A percentile compares a stretch with the other conserved stretches of the same genome.
Evolutionary conservation across 371 early-diverging fungal species (phyloP).

Genomic region (Mortierella sp.): DNA sequence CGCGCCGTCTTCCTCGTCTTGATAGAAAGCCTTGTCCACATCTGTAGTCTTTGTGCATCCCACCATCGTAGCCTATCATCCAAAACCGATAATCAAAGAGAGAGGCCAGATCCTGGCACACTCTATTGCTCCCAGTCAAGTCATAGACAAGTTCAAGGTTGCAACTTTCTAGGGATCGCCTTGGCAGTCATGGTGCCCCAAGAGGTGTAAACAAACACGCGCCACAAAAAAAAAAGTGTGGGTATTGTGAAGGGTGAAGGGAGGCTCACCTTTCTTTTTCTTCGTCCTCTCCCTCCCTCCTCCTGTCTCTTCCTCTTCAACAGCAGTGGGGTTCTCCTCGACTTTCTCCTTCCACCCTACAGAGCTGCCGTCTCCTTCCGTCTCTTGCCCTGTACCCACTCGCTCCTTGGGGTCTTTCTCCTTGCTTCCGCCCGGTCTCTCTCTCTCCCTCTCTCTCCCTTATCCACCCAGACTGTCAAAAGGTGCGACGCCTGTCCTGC

Average conservation of each 20-base stretch:
- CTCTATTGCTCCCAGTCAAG: too few species aligned
- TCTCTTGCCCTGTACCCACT: background rate
- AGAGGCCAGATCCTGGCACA: too few species aligned
- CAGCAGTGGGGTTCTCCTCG: slow-evolving; percentile 25
- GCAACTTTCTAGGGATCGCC: background rate
- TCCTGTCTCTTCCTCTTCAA: slow-evolving; percentile 2
- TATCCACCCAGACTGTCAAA: background rate
- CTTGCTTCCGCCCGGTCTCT: background rate
- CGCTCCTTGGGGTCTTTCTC: background rate
- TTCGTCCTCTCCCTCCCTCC: background rate
- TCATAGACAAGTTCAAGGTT: too few species aligned
- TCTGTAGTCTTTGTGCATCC: too few species aligned
- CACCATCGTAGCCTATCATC: too few species aligned
- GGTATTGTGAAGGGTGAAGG: slow-evolving; percentile 10
- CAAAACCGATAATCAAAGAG: too few species aligned
- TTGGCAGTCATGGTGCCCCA: background rate
- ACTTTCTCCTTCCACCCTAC: slow-evolving; percentile 10
- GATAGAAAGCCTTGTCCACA: too few species aligned
- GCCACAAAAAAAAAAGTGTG: slow-evolving; percentile 20
- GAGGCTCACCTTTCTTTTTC: background rate
- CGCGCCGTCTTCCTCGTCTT: too few species aligned
- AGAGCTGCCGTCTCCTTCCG: slow-evolving; percentile 9
- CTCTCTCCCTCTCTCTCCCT: background rate
- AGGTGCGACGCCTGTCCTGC: too few species aligned
- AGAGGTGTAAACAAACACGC: slow-evolving; percentile 13